Evolutionary conservation across 768 basidiomycete genomes (phyloP).

Genomic region (Macrolepiota albuminosa): DNA sequence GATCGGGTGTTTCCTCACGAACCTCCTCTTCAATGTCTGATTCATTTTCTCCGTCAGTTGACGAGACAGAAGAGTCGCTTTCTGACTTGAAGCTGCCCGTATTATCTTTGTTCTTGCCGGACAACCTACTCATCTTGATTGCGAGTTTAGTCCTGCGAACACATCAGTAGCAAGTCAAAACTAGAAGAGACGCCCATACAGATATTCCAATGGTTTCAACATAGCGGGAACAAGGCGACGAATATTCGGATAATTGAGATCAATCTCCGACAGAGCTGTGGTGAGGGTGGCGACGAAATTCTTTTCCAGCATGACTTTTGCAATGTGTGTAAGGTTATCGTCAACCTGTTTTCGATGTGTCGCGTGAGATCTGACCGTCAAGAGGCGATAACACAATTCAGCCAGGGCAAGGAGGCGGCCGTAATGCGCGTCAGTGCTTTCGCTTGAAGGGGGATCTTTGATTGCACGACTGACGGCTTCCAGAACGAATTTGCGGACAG

Average conservation of each 20-base stretch:
- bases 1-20: conserved; percentile 83
- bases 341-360: conserved; percentile 53
- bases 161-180: conserved; percentile 11
- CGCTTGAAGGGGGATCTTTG: conserved; percentile 65
- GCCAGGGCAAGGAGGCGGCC: conserved; percentile 83
- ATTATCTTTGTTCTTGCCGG: conserved; percentile 58
- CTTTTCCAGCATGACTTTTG: conserved; percentile 98
- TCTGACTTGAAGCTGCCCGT: conserved; percentile 43
- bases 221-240: conserved; percentile 83
- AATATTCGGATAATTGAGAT: conserved; percentile 93
- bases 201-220: conserved; percentile 80
- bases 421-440: conserved; percentile 72
- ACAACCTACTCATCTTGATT: conserved; percentile 93
- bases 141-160: conserved; percentile 79
- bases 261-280: conserved; percentile 83
- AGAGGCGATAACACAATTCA: conserved; percentile 82
- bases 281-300: conserved; percentile 90
- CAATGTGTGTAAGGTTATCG: conserved; percentile 86
- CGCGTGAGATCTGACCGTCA: conserved; percentile 71
- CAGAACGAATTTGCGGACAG: conserved; percentile 89
- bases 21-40: conserved; percentile 50
- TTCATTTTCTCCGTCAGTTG: conserved; percentile 57
- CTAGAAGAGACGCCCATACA: conserved; percentile 47
- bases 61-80: conserved; percentile 43
- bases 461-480: conserved; percentile 84